Conservation (phyloP, 371 early-diverging fungal genomes). For the Mucor ambiguus region DNA sequence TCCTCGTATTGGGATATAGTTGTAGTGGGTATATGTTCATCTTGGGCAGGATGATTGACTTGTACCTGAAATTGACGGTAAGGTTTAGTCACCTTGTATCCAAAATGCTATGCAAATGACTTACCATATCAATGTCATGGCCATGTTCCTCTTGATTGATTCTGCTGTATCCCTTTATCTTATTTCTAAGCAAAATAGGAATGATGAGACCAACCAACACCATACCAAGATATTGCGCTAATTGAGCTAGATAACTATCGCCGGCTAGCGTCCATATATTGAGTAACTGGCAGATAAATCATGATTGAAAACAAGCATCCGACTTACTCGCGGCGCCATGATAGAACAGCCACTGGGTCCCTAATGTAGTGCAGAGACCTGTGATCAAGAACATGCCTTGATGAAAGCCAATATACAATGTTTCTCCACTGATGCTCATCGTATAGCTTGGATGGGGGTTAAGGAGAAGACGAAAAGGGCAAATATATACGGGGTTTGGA, state of each 20-base stretch:
- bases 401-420: conserved; percentile 43
- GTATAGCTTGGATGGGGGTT: not conserved
- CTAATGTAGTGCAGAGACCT: conserved; percentile 61
- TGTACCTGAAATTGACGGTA: conserved; percentile 8
- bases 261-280: conserved; percentile 36
- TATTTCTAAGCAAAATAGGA: conserved; percentile 35
- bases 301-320: not conserved
- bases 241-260: conserved; percentile 56
- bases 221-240: conserved; percentile 62
- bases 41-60: not conserved
- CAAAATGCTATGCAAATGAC: not conserved
- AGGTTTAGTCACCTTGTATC: not conserved
- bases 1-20: conserved; percentile 13
- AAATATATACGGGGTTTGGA: conserved; percentile 4
- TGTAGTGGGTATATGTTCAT: not conserved
- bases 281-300: conserved; percentile 3
- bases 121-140: conserved; percentile 5
- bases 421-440: conserved; percentile 17
- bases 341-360: conserved; percentile 68
- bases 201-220: conserved; percentile 62
- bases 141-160: conserved; percentile 18
- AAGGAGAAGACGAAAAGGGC: not conserved
- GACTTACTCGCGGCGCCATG: conserved; percentile 66
- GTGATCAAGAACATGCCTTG: conserved; percentile 59
- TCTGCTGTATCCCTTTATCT: conserved; percentile 15